Evolutionary conservation across 2,329 filamentous ascomycete species (phyloP).

Genomic region (Myriosclerotinia duriaeana): DNA sequence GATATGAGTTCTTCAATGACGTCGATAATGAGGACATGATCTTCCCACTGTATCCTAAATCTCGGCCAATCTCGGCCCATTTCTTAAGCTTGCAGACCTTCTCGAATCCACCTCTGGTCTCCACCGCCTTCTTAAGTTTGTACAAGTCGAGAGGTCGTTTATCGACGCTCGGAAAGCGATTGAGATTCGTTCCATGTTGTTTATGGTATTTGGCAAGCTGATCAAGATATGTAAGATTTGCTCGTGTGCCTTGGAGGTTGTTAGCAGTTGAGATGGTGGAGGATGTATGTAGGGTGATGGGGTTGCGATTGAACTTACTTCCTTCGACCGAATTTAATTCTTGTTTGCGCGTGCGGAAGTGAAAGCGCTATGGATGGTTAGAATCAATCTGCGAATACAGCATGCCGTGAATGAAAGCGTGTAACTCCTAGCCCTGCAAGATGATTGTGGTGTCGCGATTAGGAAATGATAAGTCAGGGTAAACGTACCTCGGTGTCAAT

Average conservation of each 20-base stretch:
- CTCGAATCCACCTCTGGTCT: slow-evolving; percentile 90
- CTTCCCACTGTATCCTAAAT: slow-evolving; percentile 96
- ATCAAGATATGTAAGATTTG: slow-evolving; percentile 94
- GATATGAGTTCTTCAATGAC: slow-evolving; percentile 96
- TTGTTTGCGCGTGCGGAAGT: slow-evolving; percentile 93
- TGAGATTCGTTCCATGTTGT: slow-evolving; percentile 90
- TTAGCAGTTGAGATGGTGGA: slow-evolving; percentile 31
- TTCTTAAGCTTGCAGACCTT: slow-evolving; percentile 97
- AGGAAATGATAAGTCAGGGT: not conserved
- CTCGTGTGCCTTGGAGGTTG: slow-evolving; percentile 70
- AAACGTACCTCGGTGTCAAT: slow-evolving; percentile 86
- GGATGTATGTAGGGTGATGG: not conserved
- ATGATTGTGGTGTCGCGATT: slow-evolving; percentile 3
- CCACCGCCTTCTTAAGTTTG: slow-evolving; percentile 94
- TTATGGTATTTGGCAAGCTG: slow-evolving; percentile 95
- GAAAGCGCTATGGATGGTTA: slow-evolving; percentile 69
- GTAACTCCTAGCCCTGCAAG: not conserved
- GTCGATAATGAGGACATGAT: slow-evolving; percentile 99
- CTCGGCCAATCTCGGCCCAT: slow-evolving; percentile 97
- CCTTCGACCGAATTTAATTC: slow-evolving; percentile 98
- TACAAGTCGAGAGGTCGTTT: slow-evolving; percentile 96
- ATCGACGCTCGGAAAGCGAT: slow-evolving; percentile 92
- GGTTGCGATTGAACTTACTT: slow-evolving; percentile 59
- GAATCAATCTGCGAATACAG: slow-evolving; percentile 21
- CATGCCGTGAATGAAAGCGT: not conserved